Conservation (phyloP, 768 basidiomycete species). For the Termitomyces sp. region DNA sequence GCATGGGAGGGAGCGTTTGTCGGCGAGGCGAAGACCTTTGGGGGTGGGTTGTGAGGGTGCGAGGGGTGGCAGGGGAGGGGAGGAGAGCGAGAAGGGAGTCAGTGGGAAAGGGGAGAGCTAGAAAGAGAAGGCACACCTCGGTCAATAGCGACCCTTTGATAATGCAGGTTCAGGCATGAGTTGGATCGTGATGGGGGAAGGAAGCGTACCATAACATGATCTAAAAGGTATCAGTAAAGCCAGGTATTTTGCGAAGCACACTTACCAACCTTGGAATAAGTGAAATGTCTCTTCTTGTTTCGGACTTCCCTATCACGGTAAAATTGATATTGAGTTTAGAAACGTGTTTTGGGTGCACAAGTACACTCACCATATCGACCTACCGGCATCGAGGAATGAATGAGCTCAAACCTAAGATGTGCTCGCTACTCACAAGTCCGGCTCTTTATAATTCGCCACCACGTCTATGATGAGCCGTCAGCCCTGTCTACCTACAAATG, state of each 20-base stretch:
- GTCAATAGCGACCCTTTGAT: conserved; percentile 86
- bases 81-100: background rate
- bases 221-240: conserved; percentile 36
- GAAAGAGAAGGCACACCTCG: conserved; percentile 46
- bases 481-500: background rate
- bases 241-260: no score
- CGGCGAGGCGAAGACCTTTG: conserved; percentile 80
- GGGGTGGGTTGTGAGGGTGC: background rate
- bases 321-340: no score
- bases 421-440: conserved; percentile 65
- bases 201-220: conserved; percentile 85
- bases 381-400: conserved; percentile 21
- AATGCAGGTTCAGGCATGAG: background rate
- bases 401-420: background rate
- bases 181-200: background rate
- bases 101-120: background rate
- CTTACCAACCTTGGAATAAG: conserved; percentile 74
- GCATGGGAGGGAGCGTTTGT: conserved; percentile 91
- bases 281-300: conserved; percentile 80
- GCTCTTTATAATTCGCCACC: conserved; percentile 64
- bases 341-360: no score
- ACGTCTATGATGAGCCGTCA: conserved; percentile 47
- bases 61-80: no score
- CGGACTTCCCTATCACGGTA: conserved; percentile 74
- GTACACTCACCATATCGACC: conserved; percentile 74